phyloP scores from a whole-genome alignment of 495 filamentous ascomycete species.

The Diplogelasinospora grovesii region DNA sequence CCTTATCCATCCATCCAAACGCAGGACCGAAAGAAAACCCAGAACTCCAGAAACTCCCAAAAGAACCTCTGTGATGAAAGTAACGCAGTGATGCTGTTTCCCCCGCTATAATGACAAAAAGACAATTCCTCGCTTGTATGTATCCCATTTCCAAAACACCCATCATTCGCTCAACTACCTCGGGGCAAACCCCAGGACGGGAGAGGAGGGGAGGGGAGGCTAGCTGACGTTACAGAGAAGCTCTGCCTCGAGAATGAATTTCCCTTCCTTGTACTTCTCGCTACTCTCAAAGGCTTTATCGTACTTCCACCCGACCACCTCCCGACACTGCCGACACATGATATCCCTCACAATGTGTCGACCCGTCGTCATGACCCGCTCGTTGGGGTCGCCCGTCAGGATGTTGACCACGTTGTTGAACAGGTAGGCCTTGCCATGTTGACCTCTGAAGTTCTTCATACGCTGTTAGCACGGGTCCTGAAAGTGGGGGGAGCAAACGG shows the following conservation, averaged over 20 bases:
- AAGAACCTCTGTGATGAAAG: no score
- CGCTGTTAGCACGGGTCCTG: background rate
- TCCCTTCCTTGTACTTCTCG: constrained; percentile 98
- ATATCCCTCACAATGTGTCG: constrained; percentile 93
- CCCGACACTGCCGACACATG: constrained; percentile 76
- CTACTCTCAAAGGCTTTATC: constrained; percentile 86
- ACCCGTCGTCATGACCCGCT: constrained; percentile 99
- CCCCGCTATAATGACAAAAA: no score
- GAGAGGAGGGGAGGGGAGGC: no score
- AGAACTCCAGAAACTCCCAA: no score
- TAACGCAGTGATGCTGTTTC: no score
- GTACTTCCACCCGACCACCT: constrained; percentile 97
- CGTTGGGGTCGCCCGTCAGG: constrained; percentile 66
- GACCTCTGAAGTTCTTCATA: constrained; percentile 88
- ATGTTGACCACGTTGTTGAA: constrained; percentile 94
- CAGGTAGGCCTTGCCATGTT: constrained; percentile 96
- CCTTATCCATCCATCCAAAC: no score
- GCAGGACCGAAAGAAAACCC: no score
- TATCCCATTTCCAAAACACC: no score
- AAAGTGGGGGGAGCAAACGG: no score
- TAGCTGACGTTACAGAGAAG: constrained; percentile 64
- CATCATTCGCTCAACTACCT: no score
- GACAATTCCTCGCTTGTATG: no score
- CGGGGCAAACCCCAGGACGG: no score
- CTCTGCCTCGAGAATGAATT: constrained; percentile 94